A percentile compares a stretch with the other conserved stretches of the same genome.
Evolutionary conservation across 371 early-diverging fungal genomes (phyloP).

Genomic region (Mortierella sp.): DNA sequence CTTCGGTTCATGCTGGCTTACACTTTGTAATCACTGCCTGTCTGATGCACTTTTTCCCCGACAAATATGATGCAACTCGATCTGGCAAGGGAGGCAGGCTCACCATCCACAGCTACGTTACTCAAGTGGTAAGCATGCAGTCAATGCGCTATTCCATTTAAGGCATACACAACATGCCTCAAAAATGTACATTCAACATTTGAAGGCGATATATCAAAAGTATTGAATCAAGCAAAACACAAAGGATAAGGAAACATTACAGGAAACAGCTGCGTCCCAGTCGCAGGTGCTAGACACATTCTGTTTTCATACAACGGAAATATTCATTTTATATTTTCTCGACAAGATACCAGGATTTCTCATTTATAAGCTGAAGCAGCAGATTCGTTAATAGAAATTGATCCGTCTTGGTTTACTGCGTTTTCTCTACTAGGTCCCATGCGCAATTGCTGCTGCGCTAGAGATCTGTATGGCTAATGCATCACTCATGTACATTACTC

Average conservation of each 20-base stretch:
- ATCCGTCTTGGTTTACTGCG: background rate
- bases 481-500: slow-evolving; percentile 83
- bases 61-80: slow-evolving; percentile 55
- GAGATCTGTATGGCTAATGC: slow-evolving; percentile 93
- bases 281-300: no score
- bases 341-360: background rate
- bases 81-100: slow-evolving; percentile 47
- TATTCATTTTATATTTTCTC: background rate
- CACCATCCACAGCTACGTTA: slow-evolving; percentile 60
- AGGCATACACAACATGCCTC: no score
- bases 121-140: slow-evolving; percentile 63
- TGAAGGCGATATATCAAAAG: no score
- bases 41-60: slow-evolving; percentile 63
- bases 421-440: slow-evolving; percentile 70
- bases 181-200: no score
- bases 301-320: no score
- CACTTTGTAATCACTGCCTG: slow-evolving; percentile 70
- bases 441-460: slow-evolving; percentile 88
- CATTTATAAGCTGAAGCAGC: background rate
- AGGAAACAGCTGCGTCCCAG: no score
- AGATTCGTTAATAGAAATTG: background rate
- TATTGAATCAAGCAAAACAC: no score
- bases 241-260: no score
- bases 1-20: slow-evolving; percentile 75
- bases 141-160: background rate